These are phyloP conservation scores for Candida tammaniensis DNA, from an alignment of 805 yeast species.

Conservation along the genomic window DNA sequence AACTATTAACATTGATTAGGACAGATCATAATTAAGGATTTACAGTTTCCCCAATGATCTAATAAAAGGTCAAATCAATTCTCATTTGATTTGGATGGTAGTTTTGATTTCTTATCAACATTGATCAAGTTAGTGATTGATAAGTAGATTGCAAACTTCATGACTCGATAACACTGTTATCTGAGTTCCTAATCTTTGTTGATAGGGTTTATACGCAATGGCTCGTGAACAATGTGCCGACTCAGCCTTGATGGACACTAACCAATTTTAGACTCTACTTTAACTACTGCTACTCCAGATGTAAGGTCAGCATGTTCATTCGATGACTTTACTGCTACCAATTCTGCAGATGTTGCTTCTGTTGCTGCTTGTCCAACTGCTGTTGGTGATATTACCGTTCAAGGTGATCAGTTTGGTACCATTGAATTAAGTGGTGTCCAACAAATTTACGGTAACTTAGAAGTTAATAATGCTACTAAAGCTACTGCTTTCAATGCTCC, in stretches of 20 bases:
- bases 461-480: constrained; percentile 59
- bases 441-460: constrained; percentile 75
- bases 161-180: too few relatives aligned
- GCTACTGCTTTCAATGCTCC: constrained; percentile 76
- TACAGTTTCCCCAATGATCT: too few relatives aligned
- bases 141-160: too few relatives aligned
- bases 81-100: too few relatives aligned
- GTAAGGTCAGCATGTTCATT: constrained; percentile 65
- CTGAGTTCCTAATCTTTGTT: too few relatives aligned
- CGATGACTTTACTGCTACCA: constrained; percentile 65
- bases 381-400: constrained; percentile 72
- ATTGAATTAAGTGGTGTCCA: constrained; percentile 72
- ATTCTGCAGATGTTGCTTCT: constrained; percentile 73
- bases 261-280: constrained; percentile 31
- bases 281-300: constrained; percentile 53
- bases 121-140: neutral
- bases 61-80: too few relatives aligned
- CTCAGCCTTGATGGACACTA: constrained; percentile 1
- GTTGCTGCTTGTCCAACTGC: constrained; percentile 74
- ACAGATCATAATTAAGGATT: too few relatives aligned
- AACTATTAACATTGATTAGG: too few relatives aligned
- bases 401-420: constrained; percentile 56
- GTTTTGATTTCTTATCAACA: constrained; percentile 1
- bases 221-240: too few relatives aligned
- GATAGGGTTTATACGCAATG: too few relatives aligned